Conservation (phyloP, 2,329 filamentous ascomycete genomes). For the Fusarium longipes region DNA sequence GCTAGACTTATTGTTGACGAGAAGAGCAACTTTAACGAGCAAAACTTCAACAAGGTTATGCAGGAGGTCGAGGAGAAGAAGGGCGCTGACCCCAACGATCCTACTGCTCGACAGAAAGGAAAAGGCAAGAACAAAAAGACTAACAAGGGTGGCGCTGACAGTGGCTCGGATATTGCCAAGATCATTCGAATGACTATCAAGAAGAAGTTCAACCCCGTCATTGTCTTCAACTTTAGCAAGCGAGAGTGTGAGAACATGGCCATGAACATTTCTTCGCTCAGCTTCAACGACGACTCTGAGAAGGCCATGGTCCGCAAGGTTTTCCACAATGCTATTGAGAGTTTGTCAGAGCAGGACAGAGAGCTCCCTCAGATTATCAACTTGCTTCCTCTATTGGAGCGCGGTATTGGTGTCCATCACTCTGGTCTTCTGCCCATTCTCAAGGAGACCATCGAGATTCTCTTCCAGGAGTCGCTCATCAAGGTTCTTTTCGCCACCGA, state of each 20-base stretch:
- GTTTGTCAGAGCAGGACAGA: constrained; percentile 90
- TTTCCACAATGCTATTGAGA: constrained; percentile 92
- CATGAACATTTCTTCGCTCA: constrained; percentile 83
- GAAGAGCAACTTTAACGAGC: constrained; percentile 94
- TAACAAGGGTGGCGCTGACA: constrained; percentile 85
- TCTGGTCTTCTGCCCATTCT: constrained; percentile 94
- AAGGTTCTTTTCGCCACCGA: constrained; percentile 98
- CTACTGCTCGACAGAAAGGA: constrained; percentile 82
- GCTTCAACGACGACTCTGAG: constrained; percentile 96
- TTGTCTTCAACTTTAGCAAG: constrained; percentile 99
- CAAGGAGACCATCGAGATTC: constrained; percentile 98
- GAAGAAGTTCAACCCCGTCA: constrained; percentile 97
- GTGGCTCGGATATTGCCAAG: constrained; percentile 89
- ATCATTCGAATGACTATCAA: constrained; percentile 99
- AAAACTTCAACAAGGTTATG: constrained; percentile 98
- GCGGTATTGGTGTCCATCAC: constrained; percentile 97
- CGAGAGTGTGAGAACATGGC: constrained; percentile 93
- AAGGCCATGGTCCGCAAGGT: constrained; percentile 95
- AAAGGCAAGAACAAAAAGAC: constrained; percentile 92
- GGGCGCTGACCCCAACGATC: constrained; percentile 83
- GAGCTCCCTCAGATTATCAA: constrained; percentile 90
- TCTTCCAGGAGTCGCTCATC: constrained; percentile 97
- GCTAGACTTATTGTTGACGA: constrained; percentile 96
- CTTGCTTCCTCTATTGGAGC: constrained; percentile 86
- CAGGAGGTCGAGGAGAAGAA: constrained; percentile 86